phyloP scores from a whole-genome alignment of 345 rosid genomes.

The Citrus reticulata region DNA sequence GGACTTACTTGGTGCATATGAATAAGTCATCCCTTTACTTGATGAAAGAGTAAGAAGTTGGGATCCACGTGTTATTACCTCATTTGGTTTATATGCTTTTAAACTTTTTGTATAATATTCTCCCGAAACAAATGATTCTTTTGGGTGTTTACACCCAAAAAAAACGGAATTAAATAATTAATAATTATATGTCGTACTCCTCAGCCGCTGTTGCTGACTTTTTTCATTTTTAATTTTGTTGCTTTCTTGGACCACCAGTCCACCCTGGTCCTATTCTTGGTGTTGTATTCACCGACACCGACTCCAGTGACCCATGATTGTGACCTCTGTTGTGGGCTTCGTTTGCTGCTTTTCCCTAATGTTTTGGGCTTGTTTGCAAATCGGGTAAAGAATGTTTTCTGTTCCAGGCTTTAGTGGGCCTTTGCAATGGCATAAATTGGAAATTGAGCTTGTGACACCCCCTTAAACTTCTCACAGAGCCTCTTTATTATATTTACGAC shows the following conservation, averaged over 20 bases:
- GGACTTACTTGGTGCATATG: background rate
- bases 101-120: background rate
- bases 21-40: background rate
- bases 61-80: background rate
- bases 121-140: background rate
- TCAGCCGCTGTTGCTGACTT: conserved; percentile 7
- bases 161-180: background rate
- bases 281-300: background rate
- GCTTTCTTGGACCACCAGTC: background rate
- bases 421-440: background rate
- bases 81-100: no score
- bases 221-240: background rate
- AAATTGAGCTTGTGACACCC: no score
- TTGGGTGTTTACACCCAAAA: background rate
- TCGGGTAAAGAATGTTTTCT: no score
- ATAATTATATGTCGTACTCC: background rate
- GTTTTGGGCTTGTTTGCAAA: background rate
- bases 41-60: no score
- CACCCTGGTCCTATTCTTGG: no score
- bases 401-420: background rate
- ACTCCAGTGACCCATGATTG: background rate
- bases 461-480: no score
- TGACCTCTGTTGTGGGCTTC: background rate
- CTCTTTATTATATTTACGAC: no score
- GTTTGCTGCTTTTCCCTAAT: background rate